Conservation (phyloP, 2,329 filamentous ascomycete genomes). For the Monosporascus sp. region DNA sequence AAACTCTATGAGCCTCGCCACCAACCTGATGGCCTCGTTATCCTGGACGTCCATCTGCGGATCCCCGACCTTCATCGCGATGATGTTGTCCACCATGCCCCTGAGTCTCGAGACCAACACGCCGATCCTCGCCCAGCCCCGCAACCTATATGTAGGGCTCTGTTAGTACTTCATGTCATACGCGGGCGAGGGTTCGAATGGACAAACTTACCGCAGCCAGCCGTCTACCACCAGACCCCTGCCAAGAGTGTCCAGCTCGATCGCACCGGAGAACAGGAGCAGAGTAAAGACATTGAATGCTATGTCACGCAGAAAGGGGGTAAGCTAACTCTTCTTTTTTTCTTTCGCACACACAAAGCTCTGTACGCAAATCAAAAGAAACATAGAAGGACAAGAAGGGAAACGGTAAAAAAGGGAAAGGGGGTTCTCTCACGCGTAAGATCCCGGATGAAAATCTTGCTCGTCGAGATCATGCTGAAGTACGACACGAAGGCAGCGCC, state of each 20-base stretch:
- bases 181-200: background rate
- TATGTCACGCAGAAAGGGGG: slow-evolving; percentile 23
- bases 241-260: slow-evolving; percentile 81
- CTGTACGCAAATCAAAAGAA: background rate
- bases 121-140: slow-evolving; percentile 92
- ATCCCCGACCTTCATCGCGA: slow-evolving; percentile 76
- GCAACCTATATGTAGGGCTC: slow-evolving; percentile 41
- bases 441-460: slow-evolving; percentile 87
- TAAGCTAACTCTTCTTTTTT: background rate
- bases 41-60: slow-evolving; percentile 55
- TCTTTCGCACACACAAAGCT: background rate
- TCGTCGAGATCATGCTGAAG: slow-evolving; percentile 87
- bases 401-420: slow-evolving; percentile 18
- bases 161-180: background rate
- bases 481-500: slow-evolving; percentile 79
- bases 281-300: slow-evolving; percentile 87
- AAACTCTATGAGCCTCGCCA: slow-evolving; percentile 78
- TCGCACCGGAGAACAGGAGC: slow-evolving; percentile 80
- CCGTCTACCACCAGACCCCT: slow-evolving; percentile 86
- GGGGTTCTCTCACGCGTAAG: slow-evolving; percentile 83
- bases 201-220: slow-evolving; percentile 57
- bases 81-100: slow-evolving; percentile 78
- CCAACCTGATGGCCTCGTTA: slow-evolving; percentile 68
- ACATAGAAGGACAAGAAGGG: background rate
- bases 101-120: slow-evolving; percentile 80